Percentiles rank a stretch among this genome's conserved stretches.
Conservation (phyloP, 2,329 filamentous ascomycete genomes). For the Ophiobolus disseminans region DNA sequence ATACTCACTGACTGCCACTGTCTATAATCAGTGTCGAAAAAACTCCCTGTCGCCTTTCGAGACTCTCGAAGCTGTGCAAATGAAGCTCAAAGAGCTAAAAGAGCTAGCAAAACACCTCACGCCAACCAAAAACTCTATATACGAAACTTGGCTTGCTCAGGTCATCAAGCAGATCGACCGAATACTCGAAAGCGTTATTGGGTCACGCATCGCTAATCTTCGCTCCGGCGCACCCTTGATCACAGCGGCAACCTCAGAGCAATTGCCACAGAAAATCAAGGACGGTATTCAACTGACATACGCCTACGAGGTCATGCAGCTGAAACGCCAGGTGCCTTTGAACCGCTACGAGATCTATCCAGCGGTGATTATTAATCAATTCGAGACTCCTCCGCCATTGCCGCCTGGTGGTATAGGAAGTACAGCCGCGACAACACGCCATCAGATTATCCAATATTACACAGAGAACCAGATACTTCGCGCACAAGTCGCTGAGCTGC, state of each 20-base stretch:
- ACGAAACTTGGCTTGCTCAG: slow-evolving; percentile 10
- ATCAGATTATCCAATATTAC: slow-evolving; percentile 7
- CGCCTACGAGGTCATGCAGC: slow-evolving; percentile 22
- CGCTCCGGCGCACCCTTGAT: slow-evolving; percentile 8
- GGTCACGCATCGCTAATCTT: slow-evolving; percentile 9
- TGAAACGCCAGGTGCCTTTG: slow-evolving; percentile 19
- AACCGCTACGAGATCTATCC: slow-evolving; percentile 16
- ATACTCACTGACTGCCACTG: slow-evolving; percentile 16
- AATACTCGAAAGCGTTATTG: slow-evolving; percentile 13
- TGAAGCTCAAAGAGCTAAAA: slow-evolving; percentile 13
- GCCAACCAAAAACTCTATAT: slow-evolving; percentile 11
- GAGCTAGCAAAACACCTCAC: slow-evolving; percentile 11
- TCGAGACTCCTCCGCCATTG: not conserved
- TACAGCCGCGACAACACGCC: too few relatives aligned
- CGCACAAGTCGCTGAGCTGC: slow-evolving; percentile 6
- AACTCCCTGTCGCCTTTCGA: slow-evolving; percentile 3
- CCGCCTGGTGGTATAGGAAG: not conserved
- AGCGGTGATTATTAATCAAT: not conserved
- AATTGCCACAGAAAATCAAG: slow-evolving; percentile 3
- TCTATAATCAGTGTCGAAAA: not conserved
- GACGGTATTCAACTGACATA: slow-evolving; percentile 16
- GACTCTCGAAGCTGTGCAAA: slow-evolving; percentile 12
- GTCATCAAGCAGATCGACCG: slow-evolving; percentile 11
- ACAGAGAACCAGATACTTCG: slow-evolving; percentile 9
- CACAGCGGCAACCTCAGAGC: slow-evolving; percentile 9